phyloP scores from a whole-genome alignment of 2,329 filamentous ascomycete species.

The Raffaelea albimanens region DNA sequence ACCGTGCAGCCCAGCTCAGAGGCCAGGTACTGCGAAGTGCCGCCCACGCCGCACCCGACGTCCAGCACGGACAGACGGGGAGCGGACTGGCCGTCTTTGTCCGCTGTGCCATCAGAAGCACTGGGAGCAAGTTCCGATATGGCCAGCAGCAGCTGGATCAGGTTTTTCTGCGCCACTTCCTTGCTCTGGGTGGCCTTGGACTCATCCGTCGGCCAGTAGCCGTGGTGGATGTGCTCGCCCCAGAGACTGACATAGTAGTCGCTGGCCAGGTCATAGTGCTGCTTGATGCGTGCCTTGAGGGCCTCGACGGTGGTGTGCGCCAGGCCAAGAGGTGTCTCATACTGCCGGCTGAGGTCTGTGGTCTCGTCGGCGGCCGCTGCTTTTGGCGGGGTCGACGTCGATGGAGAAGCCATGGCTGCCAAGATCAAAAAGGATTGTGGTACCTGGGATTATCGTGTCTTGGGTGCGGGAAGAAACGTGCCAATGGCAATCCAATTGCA shows the following conservation, averaged over 20 bases:
- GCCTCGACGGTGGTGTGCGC: conserved; percentile 36
- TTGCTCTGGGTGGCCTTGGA: conserved; percentile 41
- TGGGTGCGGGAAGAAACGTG: too few species aligned
- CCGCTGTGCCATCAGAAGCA: not conserved
- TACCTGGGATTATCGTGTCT: too few species aligned
- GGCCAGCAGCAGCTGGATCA: conserved; percentile 45
- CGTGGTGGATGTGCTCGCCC: conserved; percentile 56
- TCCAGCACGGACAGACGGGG: conserved; percentile 36
- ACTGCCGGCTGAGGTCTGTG: conserved; percentile 32
- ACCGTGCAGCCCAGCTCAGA: conserved; percentile 39
- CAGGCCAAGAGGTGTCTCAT: conserved; percentile 35
- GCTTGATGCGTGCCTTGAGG: conserved; percentile 48
- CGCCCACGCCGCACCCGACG: conserved; percentile 52
- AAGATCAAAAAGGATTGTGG: too few species aligned
- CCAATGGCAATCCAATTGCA: too few species aligned
- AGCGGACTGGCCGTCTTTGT: not conserved
- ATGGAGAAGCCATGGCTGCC: not conserved
- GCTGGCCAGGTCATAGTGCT: conserved; percentile 51
- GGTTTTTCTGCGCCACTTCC: conserved; percentile 46
- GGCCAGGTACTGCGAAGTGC: conserved; percentile 48
- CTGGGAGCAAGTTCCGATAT: conserved; percentile 28
- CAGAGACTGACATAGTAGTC: conserved; percentile 54
- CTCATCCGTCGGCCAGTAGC: conserved; percentile 42
- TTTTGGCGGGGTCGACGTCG: not conserved
- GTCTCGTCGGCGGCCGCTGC: conserved; percentile 12